Base-by-base conservation (phyloP, 2,329 filamentous ascomycete species). In the Claviceps digitariae region DNA sequence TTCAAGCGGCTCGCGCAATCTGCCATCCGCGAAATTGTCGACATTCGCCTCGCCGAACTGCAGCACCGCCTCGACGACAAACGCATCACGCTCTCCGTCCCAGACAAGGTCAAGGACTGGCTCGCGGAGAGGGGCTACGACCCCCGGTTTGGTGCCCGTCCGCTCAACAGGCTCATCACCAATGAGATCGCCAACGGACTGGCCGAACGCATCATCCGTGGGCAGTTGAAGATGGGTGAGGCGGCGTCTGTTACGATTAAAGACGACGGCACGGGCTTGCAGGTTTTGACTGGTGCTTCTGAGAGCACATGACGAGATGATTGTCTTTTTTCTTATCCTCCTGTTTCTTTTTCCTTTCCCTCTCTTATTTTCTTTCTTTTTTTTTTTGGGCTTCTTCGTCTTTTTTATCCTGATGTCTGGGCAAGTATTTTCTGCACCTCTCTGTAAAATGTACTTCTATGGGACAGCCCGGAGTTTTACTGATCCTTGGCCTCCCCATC, bases 121-220 rank as follows among this genome's bases (percentile, higher is more conserved):
- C 80, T 97, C 6, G 90, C 88, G 43, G 86, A 93, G 57, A 81
- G 83, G 57, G 91, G 91, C 2, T 97, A 97, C 65, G 89, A 96
- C 63, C 88, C 91, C 23, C 84, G 84, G 62, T 97, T 89, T 65
- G 93, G 93, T 57, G 93, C 93, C 8, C 78, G 93, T 7, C 93
- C 93, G 29, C 75, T 97, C 34, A 96, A 97, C 67, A 78, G 93
- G 40, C 77, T 97, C 51, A 96, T 97, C 59, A 82, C 86, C 23
- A 95, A 86, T 63, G 83, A 96, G 69, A 89, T 98, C 59, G 84
- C 87, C 55, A 96, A 96, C 66, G 77, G 82, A 3, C 76, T 97
- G 41, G 93, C 93, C 0, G 90, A 95, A 64, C 86, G 85, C 72
- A 94, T 98, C 61, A 97, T 97, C 61, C 77, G 86, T 52, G 93